A percentile compares a stretch with the other conserved stretches of the same genome.
Conservation (phyloP, 106 monocot genomes). For the Agapanthus africanus region DNA sequence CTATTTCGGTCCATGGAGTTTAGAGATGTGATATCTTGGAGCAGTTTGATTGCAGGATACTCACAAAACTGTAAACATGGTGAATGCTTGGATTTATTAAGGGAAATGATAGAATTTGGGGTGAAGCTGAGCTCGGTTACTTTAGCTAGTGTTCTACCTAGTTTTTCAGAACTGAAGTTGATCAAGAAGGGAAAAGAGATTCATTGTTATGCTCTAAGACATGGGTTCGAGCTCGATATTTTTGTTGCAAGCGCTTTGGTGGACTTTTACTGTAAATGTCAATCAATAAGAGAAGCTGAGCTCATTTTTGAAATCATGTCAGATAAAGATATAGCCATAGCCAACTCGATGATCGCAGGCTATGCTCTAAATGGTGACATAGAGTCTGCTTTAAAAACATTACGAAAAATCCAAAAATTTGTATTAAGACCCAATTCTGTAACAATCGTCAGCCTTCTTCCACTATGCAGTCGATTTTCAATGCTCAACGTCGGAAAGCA, state of each 20-base stretch:
- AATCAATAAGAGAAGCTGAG: conserved; percentile 25
- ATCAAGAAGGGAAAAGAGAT: conserved; percentile 37
- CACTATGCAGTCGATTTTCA: conserved; percentile 31
- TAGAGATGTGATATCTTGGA: conserved; percentile 61
- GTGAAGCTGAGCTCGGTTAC: conserved; percentile 32
- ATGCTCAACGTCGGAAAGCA: conserved; percentile 59
- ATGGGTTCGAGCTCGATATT: conserved; percentile 20
- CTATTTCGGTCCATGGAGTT: conserved; percentile 24
- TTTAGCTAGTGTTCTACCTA: conserved; percentile 38
- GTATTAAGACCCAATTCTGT: conserved; percentile 28
- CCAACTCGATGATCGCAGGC: conserved; percentile 53
- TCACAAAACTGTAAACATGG: conserved; percentile 36
- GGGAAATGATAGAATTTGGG: conserved; percentile 31
- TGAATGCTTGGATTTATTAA: conserved; percentile 17
- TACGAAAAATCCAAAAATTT: conserved; percentile 14
- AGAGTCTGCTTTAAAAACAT: conserved; percentile 21
- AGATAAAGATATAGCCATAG: conserved; percentile 34
- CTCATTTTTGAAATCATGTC: conserved; percentile 14
- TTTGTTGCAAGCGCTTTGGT: conserved; percentile 41
- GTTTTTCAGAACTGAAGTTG: conserved; percentile 17
- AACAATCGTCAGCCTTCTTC: conserved; percentile 45
- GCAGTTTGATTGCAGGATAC: conserved; percentile 50
- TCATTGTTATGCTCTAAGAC: conserved; percentile 37
- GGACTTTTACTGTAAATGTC: conserved; percentile 45
- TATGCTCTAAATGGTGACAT: conserved; percentile 27